A percentile compares a stretch with the other conserved stretches of the same genome.
Evolutionary conservation across 2,329 filamentous ascomycete genomes (phyloP).

Genomic region (Orbilia ellipsospora): DNA sequence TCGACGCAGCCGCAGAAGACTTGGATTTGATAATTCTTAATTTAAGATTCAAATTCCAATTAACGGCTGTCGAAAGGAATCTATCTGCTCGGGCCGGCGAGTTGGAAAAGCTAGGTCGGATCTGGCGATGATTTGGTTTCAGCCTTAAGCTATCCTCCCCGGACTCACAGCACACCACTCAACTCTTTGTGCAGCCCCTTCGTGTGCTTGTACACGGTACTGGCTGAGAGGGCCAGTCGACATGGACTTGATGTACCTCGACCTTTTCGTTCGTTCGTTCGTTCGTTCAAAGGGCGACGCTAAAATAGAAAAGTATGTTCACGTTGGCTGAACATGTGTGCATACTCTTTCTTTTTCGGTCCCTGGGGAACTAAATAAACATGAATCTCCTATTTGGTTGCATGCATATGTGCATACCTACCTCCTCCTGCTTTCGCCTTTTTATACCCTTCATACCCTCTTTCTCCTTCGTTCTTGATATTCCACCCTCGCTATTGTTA

Average conservation of each 20-base stretch:
- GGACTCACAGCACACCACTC: neutral
- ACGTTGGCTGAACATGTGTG: slow-evolving; percentile 50
- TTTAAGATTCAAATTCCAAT: too few relatives aligned
- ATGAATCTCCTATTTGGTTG: slow-evolving; percentile 28
- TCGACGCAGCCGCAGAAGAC: neutral
- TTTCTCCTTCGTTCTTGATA: slow-evolving; percentile 1
- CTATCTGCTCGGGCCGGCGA: slow-evolving; percentile 26
- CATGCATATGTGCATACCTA: slow-evolving; percentile 5
- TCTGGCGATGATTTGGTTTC: slow-evolving; percentile 35
- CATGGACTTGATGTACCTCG: neutral
- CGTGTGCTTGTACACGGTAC: slow-evolving; percentile 19
- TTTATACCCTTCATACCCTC: slow-evolving; percentile 18
- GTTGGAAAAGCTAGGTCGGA: slow-evolving; percentile 15
- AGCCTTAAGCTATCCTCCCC: slow-evolving; percentile 45
- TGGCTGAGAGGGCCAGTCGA: neutral
- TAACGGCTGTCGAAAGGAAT: neutral
- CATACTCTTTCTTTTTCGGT: neutral
- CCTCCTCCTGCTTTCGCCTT: slow-evolving; percentile 8
- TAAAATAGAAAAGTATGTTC: slow-evolving; percentile 26
- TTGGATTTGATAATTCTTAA: too few relatives aligned
- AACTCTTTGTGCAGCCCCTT: neutral
- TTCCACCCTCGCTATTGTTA: slow-evolving; percentile 2
- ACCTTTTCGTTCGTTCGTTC: too few relatives aligned
- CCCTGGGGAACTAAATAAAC: neutral
- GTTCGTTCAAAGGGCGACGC: too few relatives aligned